phyloP scores from a whole-genome alignment of 192 early-diverging fungal genomes.

The Entomortierella lignicola region DNA sequence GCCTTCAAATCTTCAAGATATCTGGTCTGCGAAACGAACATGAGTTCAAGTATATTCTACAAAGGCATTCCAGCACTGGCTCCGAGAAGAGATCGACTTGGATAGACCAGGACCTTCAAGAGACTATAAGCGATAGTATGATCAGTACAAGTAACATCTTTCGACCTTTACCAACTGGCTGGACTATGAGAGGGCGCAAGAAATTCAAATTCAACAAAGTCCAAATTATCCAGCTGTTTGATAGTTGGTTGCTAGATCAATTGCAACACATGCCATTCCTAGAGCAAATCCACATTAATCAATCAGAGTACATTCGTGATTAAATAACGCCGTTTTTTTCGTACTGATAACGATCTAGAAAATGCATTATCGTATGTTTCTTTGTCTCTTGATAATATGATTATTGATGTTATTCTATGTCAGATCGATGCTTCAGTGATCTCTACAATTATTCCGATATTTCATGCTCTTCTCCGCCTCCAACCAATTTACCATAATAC shows the following conservation, averaged over 20 bases:
- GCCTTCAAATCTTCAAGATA: not conserved
- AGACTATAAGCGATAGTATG: not conserved
- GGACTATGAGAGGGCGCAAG: not conserved
- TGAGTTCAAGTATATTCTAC: not conserved
- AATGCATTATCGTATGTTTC: too few species aligned
- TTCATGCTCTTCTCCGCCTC: constrained; percentile 33
- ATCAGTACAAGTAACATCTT: not conserved
- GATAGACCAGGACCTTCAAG: not conserved
- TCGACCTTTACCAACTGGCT: not conserved
- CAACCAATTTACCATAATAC: constrained; percentile 22
- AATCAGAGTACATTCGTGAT: not conserved
- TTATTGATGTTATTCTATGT: too few species aligned
- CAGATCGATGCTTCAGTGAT: too few species aligned
- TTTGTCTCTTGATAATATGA: too few species aligned
- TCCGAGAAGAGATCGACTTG: not conserved
- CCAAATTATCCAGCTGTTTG: not conserved
- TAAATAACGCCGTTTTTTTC: too few species aligned
- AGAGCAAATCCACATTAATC: not conserved
- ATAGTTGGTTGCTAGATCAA: not conserved
- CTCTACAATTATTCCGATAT: not conserved
- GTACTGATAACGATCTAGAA: not conserved
- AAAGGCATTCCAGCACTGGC: not conserved
- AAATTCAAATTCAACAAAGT: not conserved
- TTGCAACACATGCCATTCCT: not conserved
- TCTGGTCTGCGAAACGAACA: not conserved